These are phyloP conservation scores for Aspergillus cejpii DNA, from an alignment of 2,329 filamentous ascomycete genomes.

Conservation along the genomic window DNA sequence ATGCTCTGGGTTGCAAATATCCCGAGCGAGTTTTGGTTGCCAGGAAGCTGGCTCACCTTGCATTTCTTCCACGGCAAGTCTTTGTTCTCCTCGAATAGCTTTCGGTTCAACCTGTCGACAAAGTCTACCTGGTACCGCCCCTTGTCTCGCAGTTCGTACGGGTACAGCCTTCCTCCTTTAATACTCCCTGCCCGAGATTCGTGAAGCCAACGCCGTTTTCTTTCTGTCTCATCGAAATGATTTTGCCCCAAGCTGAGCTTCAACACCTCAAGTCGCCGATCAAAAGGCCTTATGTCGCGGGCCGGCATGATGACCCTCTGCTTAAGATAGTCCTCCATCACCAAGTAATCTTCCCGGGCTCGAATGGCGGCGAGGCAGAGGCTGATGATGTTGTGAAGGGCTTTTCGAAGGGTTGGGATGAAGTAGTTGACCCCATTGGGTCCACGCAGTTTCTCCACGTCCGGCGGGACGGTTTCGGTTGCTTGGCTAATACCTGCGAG, in stretches of 20 bases:
- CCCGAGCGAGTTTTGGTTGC: slow-evolving; percentile 9
- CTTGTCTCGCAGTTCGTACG: slow-evolving; percentile 24
- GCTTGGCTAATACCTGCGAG: slow-evolving; percentile 11
- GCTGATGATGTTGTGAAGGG: slow-evolving; percentile 26
- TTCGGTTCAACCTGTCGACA: slow-evolving; percentile 18
- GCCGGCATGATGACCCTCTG: slow-evolving; percentile 14
- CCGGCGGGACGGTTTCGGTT: slow-evolving; percentile 2
- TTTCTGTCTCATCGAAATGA: slow-evolving; percentile 2
- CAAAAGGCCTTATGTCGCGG: slow-evolving; percentile 20
- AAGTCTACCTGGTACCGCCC: slow-evolving; percentile 14
- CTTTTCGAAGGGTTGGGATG: slow-evolving; percentile 23
- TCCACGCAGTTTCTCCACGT: slow-evolving; percentile 18
- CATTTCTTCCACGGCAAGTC: slow-evolving; percentile 11
- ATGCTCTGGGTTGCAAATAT: slow-evolving; percentile 29
- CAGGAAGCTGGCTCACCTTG: slow-evolving; percentile 5
- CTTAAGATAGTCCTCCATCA: slow-evolving; percentile 16
- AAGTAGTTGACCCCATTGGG: slow-evolving; percentile 27
- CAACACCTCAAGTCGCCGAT: slow-evolving; percentile 12
- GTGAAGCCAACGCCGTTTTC: slow-evolving; percentile 15
- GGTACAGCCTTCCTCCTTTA: slow-evolving; percentile 18
- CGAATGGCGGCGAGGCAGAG: slow-evolving; percentile 28
- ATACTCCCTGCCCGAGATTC: slow-evolving; percentile 22
- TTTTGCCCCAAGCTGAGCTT: slow-evolving; percentile 2
- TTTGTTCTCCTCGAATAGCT: slow-evolving; percentile 15
- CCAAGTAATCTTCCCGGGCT: slow-evolving; percentile 26